A percentile compares a stretch with the other conserved stretches of the same genome.
phyloP scores from a whole-genome alignment of 495 filamentous ascomycete species.

The Penicillium robsamsonii region DNA sequence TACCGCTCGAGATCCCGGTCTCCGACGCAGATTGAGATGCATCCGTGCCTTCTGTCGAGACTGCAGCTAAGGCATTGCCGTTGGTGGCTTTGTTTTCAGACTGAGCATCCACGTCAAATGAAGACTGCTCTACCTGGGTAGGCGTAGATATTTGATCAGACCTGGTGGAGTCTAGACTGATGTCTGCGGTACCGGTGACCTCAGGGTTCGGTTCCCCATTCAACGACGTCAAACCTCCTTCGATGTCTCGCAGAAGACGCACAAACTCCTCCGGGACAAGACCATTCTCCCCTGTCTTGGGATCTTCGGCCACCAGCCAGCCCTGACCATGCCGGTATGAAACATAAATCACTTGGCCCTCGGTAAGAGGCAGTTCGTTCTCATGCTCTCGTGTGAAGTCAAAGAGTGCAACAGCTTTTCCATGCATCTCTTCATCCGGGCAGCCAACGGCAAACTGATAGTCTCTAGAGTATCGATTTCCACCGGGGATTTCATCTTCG shows the following conservation, averaged over 20 bases:
- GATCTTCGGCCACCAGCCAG: slow-evolving; percentile 95
- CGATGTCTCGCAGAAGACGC: slow-evolving; percentile 85
- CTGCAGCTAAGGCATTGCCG: slow-evolving; percentile 9
- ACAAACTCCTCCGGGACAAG: slow-evolving; percentile 97
- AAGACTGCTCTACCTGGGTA: slow-evolving; percentile 23
- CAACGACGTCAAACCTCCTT: slow-evolving; percentile 58
- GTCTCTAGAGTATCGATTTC: slow-evolving; percentile 75
- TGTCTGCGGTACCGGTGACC: slow-evolving; percentile 22
- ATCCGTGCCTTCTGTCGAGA: slow-evolving; percentile 1
- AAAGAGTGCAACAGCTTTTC: slow-evolving; percentile 92
- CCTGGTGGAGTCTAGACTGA: slow-evolving; percentile 32
- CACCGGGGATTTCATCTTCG: slow-evolving; percentile 56
- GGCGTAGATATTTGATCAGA: slow-evolving; percentile 35
- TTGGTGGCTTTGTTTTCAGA: slow-evolving; percentile 12
- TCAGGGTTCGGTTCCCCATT: slow-evolving; percentile 39
- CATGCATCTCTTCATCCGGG: slow-evolving; percentile 96
- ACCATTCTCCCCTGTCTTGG: slow-evolving; percentile 83
- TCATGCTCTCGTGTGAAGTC: slow-evolving; percentile 94
- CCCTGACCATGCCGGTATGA: slow-evolving; percentile 94
- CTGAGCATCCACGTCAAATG: neutral
- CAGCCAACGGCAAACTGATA: slow-evolving; percentile 95
- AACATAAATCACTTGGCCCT: slow-evolving; percentile 96
- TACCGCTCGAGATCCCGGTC: neutral
- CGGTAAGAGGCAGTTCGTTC: slow-evolving; percentile 87
- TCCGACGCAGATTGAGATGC: slow-evolving; percentile 9